Evolutionary conservation across 1,139 yeast species (phyloP).

Genomic region (Scheffersomyces insectosa): DNA sequence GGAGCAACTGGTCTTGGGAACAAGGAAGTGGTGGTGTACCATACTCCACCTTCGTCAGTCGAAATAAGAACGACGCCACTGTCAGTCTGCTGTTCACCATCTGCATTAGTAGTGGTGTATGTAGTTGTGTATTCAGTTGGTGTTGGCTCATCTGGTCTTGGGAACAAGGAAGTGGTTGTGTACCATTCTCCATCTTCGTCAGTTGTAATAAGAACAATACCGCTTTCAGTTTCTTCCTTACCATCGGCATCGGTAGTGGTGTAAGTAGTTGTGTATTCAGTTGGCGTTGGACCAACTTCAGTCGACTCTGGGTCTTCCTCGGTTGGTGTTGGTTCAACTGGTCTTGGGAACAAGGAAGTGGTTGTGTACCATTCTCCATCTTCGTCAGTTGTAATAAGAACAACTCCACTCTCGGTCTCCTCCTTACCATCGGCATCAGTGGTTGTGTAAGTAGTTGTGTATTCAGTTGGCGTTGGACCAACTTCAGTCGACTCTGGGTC

Average conservation of each 20-base stretch:
- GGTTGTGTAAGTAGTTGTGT: slow-evolving; percentile 18
- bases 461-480: slow-evolving; percentile 11
- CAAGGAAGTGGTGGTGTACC: too few species aligned
- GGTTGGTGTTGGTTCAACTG: not conserved
- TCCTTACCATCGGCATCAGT: slow-evolving; percentile 15
- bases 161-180: not conserved
- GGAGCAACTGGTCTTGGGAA: too few species aligned
- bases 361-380: not conserved
- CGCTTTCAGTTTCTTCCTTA: not conserved
- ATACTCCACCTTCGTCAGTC: not conserved
- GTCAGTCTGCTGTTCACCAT: too few species aligned
- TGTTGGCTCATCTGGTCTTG: not conserved
- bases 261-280: slow-evolving; percentile 20
- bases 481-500: too few species aligned
- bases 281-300: slow-evolving; percentile 3
- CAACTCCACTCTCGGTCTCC: not conserved
- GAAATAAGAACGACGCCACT: not conserved
- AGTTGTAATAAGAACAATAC: not conserved
- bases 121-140: slow-evolving; percentile 21
- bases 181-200: not conserved
- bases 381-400: not conserved
- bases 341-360: too few species aligned
- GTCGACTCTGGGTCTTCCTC: too few species aligned
- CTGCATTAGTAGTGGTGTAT: slow-evolving; percentile 13
- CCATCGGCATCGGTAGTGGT: slow-evolving; percentile 18